Base-by-base conservation (phyloP, 257 asterid genomes). In the Leonotis leonurus region DNA sequence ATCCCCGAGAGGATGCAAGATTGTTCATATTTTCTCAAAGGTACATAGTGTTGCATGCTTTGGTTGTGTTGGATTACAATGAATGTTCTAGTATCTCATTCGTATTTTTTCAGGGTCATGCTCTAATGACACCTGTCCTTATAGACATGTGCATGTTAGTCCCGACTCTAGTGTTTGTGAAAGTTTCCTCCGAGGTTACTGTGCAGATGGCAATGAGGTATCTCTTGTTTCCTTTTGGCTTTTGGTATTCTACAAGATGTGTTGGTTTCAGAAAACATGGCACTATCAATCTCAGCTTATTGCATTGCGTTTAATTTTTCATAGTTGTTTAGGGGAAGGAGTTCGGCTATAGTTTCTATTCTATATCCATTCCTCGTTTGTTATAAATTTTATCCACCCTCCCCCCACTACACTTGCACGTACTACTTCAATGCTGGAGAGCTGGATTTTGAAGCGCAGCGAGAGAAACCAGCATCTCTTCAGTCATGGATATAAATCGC, bases 1-100 rank as follows among this genome's bases (percentile, higher is more conserved):
- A 83, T 93, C 45, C 95, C 97, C 13, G 97, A 93, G 79, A 82
- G 97, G 78, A 93, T 93, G 99, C 89, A 85, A 79, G 99, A 89
- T 72, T 93, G 99, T 75, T 87, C 96, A 18, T 93, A 86, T 72
- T 93, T 87, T 75, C 70, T 89, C 73, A 92, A 83, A 85, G 96
- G 99, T 93, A 60, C 57, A 71, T 33, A 49, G 58, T 66, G 12
- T 52, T 35, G 52, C 54, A 57, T 76, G 50, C 33, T 49, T 39
- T 26, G 59, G 26, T 1, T 52, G 40, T 61, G 62, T 45, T 41
- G 8, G 54, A 40, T 48, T 26, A 48, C 49, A 27, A 59, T 22
- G 44, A 17, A 41, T 16, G 6, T 35, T 32, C 56, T 13, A 43
- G 58, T 62, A 11, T 64, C 83, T 79, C 48, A 78, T 64, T 63